Conservation (phyloP, 192 early-diverging fungal species). For the Radiomyces spectabilis region DNA sequence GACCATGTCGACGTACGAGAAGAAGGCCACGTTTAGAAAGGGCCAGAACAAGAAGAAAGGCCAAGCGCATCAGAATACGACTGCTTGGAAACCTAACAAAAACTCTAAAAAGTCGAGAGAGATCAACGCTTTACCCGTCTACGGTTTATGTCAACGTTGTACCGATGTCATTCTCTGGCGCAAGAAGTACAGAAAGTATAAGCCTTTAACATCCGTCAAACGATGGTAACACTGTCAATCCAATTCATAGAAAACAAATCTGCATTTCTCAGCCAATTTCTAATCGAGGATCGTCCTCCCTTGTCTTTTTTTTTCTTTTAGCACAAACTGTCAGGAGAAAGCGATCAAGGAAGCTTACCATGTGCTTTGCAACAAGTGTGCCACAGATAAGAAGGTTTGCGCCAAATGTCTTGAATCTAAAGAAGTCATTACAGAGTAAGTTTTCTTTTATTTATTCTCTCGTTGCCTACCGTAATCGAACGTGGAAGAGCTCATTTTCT, state of each 20-base stretch:
- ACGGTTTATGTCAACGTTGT: conserved; percentile 73
- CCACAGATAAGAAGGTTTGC: conserved; percentile 72
- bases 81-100: conserved; percentile 83
- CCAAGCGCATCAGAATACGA: conserved; percentile 87
- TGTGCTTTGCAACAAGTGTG: conserved; percentile 85
- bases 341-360: conserved; percentile 91
- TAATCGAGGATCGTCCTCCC: too few species aligned
- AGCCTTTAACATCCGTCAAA: conserved; percentile 86
- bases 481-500: too few species aligned
- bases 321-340: conserved; percentile 65
- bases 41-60: conserved; percentile 60
- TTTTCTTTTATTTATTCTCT: neutral
- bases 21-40: conserved; percentile 43
- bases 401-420: conserved; percentile 79
- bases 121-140: conserved; percentile 71
- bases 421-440: conserved; percentile 51
- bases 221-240: conserved; percentile 57
- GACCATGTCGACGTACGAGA: conserved; percentile 32
- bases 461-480: too few species aligned
- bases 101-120: conserved; percentile 68
- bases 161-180: conserved; percentile 73
- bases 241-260: conserved; percentile 1
- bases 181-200: conserved; percentile 96
- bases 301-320: conserved; percentile 7
- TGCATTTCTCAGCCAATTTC: too few species aligned